Conservation (phyloP, 306 rosid genomes). For the Fragaria iinumae region DNA sequence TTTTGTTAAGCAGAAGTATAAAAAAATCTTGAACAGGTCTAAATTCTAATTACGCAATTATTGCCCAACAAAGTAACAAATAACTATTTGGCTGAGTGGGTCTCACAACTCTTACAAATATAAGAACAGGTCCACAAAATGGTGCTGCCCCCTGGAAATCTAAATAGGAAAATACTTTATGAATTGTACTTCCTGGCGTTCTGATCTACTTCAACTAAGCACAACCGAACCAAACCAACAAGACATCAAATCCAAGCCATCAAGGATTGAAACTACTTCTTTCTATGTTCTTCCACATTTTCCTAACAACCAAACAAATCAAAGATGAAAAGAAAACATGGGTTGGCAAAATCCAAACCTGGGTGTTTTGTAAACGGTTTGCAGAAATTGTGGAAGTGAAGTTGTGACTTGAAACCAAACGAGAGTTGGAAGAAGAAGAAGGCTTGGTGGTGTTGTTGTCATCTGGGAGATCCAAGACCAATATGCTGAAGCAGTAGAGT, state of each 20-base stretch:
- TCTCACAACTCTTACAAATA: neutral
- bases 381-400: slow-evolving; percentile 22
- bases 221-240: neutral
- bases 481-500: slow-evolving; percentile 45
- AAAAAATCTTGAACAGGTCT: neutral
- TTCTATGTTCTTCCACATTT: neutral
- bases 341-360: slow-evolving; percentile 35
- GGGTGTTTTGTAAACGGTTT: slow-evolving; percentile 34
- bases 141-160: neutral
- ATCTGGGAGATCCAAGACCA: slow-evolving; percentile 40
- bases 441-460: neutral
- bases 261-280: neutral
- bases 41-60: neutral
- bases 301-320: neutral
- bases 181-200: neutral
- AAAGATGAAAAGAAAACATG: neutral
- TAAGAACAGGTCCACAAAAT: neutral
- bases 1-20: neutral
- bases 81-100: neutral
- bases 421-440: slow-evolving; percentile 35
- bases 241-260: neutral
- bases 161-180: neutral
- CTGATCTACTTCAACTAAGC: neutral
- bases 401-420: slow-evolving; percentile 24
- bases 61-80: neutral